phyloP scores from a whole-genome alignment of 164 flowering plant species.

The Protea cynaroides region DNA sequence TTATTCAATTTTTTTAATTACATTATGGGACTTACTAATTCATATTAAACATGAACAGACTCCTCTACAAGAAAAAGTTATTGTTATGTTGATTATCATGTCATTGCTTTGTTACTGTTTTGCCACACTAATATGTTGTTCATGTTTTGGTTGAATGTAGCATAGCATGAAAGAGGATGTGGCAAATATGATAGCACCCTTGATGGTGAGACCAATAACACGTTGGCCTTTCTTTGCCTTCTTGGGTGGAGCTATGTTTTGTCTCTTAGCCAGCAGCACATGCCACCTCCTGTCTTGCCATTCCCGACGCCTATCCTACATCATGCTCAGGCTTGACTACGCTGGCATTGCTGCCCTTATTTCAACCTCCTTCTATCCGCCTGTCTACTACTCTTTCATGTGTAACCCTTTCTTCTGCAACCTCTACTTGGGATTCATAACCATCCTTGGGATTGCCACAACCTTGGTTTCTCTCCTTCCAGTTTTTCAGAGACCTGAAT shows the following conservation, averaged over 20 bases:
- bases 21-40: no score
- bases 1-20: no score
- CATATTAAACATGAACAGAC: no score
- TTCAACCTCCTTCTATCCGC: constrained; percentile 90
- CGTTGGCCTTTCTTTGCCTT: constrained; percentile 96
- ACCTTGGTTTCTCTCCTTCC: constrained; percentile 69
- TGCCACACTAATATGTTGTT: not conserved
- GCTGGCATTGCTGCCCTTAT: constrained; percentile 95
- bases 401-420: constrained; percentile 86
- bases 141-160: constrained; percentile 35
- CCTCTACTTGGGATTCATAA: constrained; percentile 82
- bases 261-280: constrained; percentile 86
- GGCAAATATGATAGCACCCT: constrained; percentile 69
- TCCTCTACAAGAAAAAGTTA: no score
- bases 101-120: not conserved
- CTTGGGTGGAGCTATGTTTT: constrained; percentile 97
- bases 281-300: constrained; percentile 94
- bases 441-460: constrained; percentile 70
- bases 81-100: not conserved
- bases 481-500: constrained; percentile 75
- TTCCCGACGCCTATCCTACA: constrained; percentile 72
- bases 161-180: constrained; percentile 59
- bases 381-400: constrained; percentile 96
- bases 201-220: constrained; percentile 67
- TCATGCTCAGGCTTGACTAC: constrained; percentile 89